Base-by-base conservation (phyloP, 1,284 basidiomycete species). In the Laetiporus sulphureus region DNA sequence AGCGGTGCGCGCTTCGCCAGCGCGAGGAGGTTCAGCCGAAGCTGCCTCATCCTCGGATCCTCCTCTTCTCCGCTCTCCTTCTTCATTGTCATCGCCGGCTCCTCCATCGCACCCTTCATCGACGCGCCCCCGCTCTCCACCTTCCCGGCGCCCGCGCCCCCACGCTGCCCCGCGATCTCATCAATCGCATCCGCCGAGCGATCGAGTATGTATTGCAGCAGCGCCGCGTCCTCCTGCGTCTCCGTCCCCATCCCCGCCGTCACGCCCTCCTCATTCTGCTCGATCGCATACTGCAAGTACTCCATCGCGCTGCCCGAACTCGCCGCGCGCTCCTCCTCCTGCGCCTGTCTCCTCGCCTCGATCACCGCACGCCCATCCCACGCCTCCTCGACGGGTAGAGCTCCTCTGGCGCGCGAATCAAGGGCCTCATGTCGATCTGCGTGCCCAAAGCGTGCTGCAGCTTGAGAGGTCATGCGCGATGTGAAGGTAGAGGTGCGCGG, bases 1-100 rank as follows among this genome's bases (percentile, higher is more conserved):
- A 85, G 58, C 3, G 84, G 84, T 8, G 82, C 82, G 5, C 83
- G 71, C 57, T 85, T 85, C 40, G 81, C 79, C 20, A 87, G 66
- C 3, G 83, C 82, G 21, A 87, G 68, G 24, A 86, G 62, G 55
- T 83, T 85, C 50, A 86, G 63, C 24, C 83, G 70, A 30, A 86
- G 63, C 42, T 76, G 71, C 46, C 70, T 69, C 52, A 78, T 40
- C 16, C 64, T 8, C 16, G 32, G 15, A 29, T 36, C 40, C 15
- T 36, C 41, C 15, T 38, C 41, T 18, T 11, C 6, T 24, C 39
- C 21, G 5, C 27, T 32, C 4, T 15, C 27, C 6, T 32, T 11
- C 6, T 22, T 25, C 32, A 18, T 16, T 32, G 6, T 4, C 12
- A 16, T 7, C 32, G 36, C 30, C 41, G 10, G 16, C 5, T 8